Evolutionary conservation across 306 rosid species (phyloP).

Genomic region (Sesbania bispinosa): DNA sequence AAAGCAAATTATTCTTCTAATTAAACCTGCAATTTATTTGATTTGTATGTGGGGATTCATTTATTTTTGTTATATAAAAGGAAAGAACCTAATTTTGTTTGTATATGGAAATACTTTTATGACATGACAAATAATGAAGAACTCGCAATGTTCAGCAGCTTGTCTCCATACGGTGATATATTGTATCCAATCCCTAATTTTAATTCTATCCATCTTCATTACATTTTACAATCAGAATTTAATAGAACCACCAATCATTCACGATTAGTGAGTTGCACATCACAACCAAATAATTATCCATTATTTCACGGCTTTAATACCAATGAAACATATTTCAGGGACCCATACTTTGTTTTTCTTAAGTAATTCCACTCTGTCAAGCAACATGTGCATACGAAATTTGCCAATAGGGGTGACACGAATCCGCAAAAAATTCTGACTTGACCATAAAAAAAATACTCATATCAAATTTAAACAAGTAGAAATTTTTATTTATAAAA

Average conservation of each 20-base stretch:
- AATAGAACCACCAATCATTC: conserved; percentile 24
- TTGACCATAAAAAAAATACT: background rate
- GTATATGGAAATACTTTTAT: background rate
- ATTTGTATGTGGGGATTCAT: background rate
- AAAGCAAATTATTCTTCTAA: background rate
- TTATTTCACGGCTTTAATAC: conserved; percentile 7
- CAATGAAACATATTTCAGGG: conserved; percentile 22
- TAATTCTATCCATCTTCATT: conserved; percentile 9
- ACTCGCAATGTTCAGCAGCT: background rate
- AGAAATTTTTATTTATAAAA: background rate
- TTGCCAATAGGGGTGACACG: background rate
- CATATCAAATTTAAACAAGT: background rate
- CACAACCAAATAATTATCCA: conserved; percentile 32
- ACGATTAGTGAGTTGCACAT: conserved; percentile 24
- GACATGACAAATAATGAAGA: background rate
- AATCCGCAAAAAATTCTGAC: background rate
- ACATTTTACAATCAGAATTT: conserved; percentile 21
- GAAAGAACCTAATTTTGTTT: background rate
- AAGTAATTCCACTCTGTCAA: conserved; percentile 25
- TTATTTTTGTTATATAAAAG: background rate
- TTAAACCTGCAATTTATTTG: background rate
- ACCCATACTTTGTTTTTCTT: conserved; percentile 4
- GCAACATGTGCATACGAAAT: background rate
- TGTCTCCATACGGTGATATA: background rate
- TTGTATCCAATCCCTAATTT: background rate